Evolutionary conservation across 352 stramenopile genomes (phyloP).

Genomic region (Aphanomyces cochlioides): DNA sequence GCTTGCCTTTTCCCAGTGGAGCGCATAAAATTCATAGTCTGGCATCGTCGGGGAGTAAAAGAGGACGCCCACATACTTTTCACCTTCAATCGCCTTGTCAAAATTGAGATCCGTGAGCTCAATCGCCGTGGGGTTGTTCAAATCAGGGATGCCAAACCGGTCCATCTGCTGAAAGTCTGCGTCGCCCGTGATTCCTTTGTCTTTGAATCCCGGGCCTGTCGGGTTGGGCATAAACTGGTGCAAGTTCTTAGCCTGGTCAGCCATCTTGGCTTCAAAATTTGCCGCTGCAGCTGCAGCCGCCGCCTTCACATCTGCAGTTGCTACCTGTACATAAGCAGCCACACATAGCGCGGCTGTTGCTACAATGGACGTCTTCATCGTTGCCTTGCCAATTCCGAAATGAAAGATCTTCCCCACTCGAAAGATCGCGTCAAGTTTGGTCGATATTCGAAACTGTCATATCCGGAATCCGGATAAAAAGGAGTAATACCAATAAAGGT

Average conservation of each 20-base stretch:
- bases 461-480: no score
- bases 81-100: conserved; percentile 23
- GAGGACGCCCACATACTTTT: conserved; percentile 22
- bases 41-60: conserved; percentile 20
- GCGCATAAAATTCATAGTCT: conserved; percentile 22
- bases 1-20: conserved; percentile 30
- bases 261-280: conserved; percentile 29
- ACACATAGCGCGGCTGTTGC: no score
- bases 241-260: conserved; percentile 28
- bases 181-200: conserved; percentile 26
- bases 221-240: conserved; percentile 29
- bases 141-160: conserved; percentile 27
- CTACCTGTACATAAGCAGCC: background rate
- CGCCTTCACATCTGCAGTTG: background rate
- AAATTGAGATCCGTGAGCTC: conserved; percentile 31
- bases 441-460: no score
- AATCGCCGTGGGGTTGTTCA: conserved; percentile 23
- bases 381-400: no score
- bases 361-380: no score
- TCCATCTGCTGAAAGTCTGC: conserved; percentile 28
- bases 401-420: no score
- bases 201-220: conserved; percentile 23
- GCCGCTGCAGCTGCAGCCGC: conserved; percentile 7
- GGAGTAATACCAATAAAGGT: no score
- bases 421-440: no score